These are phyloP conservation scores for Brassica carinata DNA, from an alignment of 345 rosid species.

Conservation along the genomic window DNA sequence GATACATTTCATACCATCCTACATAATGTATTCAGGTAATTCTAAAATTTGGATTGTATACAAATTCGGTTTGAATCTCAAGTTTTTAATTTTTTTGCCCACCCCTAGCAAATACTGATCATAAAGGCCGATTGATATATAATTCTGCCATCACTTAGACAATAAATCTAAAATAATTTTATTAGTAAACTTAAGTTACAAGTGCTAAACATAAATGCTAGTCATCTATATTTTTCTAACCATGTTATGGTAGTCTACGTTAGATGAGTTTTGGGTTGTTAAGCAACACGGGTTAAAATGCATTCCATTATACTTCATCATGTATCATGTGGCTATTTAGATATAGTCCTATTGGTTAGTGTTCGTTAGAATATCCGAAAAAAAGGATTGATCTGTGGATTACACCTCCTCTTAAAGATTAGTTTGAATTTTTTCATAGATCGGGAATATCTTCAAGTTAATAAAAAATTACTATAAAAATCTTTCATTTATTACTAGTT, in stretches of 20 bases:
- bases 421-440: no score
- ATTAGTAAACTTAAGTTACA: no score
- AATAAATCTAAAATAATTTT: no score
- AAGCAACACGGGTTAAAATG: background rate
- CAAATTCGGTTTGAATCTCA: background rate
- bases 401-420: no score
- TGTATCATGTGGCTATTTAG: background rate
- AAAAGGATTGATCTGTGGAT: no score
- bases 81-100: background rate
- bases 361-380: background rate
- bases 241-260: background rate
- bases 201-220: background rate
- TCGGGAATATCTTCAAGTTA: background rate
- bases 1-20: background rate
- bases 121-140: background rate
- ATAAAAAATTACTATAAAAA: background rate
- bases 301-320: background rate
- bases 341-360: background rate
- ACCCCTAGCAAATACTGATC: background rate
- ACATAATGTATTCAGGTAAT: background rate
- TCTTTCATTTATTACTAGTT: background rate
- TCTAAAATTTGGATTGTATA: no score
- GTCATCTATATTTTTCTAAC: background rate
- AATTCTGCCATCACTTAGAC: background rate
- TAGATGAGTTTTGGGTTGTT: background rate